These are phyloP conservation scores for Globisporangium irregulare DNA, from an alignment of 352 stramenopile genomes.

Conservation along the genomic window DNA sequence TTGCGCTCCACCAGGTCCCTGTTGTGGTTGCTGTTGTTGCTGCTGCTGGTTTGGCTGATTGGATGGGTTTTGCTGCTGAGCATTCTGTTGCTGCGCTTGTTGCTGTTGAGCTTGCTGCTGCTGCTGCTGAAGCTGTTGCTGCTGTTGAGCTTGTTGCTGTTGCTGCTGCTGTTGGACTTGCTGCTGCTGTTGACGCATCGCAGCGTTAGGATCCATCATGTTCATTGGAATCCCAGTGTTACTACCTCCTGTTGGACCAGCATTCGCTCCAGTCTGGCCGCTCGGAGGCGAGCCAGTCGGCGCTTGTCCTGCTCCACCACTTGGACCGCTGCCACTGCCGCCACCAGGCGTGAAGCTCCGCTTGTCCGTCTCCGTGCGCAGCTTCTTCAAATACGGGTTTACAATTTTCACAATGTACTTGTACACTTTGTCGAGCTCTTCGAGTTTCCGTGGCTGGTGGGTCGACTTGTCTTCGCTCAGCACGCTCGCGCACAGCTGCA, in stretches of 20 bases:
- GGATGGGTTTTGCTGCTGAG: conserved; percentile 31
- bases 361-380: conserved; percentile 77
- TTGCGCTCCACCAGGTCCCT: conserved; percentile 15
- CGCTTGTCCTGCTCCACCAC: background rate
- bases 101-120: conserved; percentile 23
- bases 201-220: conserved; percentile 27
- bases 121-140: conserved; percentile 20
- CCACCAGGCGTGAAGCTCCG: conserved; percentile 38
- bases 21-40: conserved; percentile 35
- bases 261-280: background rate
- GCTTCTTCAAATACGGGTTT: conserved; percentile 84
- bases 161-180: conserved; percentile 20
- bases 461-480: conserved; percentile 76
- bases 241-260: conserved; percentile 12
- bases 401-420: conserved; percentile 90
- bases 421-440: conserved; percentile 86
- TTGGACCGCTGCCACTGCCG: conserved; percentile 11
- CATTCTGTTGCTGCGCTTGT: conserved; percentile 24
- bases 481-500: conserved; percentile 76
- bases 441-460: conserved; percentile 66
- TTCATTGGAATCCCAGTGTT: conserved; percentile 21
- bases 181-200: conserved; percentile 32
- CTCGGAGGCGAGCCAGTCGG: conserved; percentile 1
- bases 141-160: conserved; percentile 18
- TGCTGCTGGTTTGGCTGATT: conserved; percentile 40